Percentiles rank a stretch among this genome's conserved stretches.
These are phyloP conservation scores for Planoprotostelium fungivorum DNA, from an alignment of 78 protist species.

Conservation along the genomic window DNA sequence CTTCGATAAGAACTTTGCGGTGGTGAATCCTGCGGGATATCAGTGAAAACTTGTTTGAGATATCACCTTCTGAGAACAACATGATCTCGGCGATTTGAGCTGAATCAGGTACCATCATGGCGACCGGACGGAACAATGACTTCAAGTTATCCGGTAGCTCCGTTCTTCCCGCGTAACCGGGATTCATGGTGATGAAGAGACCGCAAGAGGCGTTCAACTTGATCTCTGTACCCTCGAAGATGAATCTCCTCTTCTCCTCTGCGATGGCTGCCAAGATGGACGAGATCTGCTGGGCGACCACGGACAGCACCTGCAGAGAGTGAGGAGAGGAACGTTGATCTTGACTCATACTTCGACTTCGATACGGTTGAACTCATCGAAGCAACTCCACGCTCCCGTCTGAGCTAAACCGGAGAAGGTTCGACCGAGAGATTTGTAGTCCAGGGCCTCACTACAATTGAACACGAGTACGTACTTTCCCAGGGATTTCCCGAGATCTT, in stretches of 20 bases:
- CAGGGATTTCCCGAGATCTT: constrained; percentile 89
- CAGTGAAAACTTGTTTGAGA: too few species aligned
- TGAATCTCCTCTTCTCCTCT: constrained; percentile 18
- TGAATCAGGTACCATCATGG: constrained; percentile 94
- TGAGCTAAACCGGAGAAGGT: constrained; percentile 96
- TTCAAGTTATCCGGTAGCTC: constrained; percentile 98
- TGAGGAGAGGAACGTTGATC: constrained; percentile 42
- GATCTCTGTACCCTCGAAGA: constrained; percentile 6
- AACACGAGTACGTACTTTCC: constrained; percentile 92
- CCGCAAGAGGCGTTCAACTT: constrained; percentile 73
- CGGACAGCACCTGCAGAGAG: constrained; percentile 89
- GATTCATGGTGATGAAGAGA: constrained; percentile 99
- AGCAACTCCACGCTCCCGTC: constrained; percentile 99
- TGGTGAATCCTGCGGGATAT: too few species aligned
- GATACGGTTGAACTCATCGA: constrained; percentile 99
- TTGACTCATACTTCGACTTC: constrained; percentile 79
- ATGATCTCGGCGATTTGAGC: constrained; percentile 95
- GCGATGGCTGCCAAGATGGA: constrained; percentile 87
- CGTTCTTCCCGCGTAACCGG: constrained; percentile 99
- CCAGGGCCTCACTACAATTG: constrained; percentile 97
- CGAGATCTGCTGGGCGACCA: constrained; percentile 98
- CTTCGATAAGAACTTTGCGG: constrained; percentile 83
- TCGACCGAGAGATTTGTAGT: constrained; percentile 92
- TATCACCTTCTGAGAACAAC: constrained; percentile 95
- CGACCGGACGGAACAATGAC: constrained; percentile 87